Evolutionary conservation across 306 rosid species (phyloP).

Genomic region (Sicyos baderoa): DNA sequence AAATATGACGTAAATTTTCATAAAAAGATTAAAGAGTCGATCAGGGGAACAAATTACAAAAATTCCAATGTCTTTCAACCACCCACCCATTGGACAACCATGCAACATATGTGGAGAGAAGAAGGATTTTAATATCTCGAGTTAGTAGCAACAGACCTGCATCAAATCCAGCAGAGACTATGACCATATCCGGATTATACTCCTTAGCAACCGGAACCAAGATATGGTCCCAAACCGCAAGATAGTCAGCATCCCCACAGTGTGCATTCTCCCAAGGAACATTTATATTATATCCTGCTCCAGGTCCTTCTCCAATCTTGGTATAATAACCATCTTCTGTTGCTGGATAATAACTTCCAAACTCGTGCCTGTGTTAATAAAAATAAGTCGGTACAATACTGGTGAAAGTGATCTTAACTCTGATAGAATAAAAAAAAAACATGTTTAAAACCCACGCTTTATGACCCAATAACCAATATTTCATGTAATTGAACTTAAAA

Average conservation of each 20-base stretch:
- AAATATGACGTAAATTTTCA: too few species aligned
- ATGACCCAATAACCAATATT: not conserved
- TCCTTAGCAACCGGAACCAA: conserved; percentile 82
- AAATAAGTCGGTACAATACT: conserved; percentile 21
- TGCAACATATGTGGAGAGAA: not conserved
- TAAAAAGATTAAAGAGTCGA: too few species aligned
- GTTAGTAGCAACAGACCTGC: conserved; percentile 49
- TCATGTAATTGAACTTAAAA: not conserved
- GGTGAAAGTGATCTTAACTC: conserved; percentile 22
- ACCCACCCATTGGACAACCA: not conserved
- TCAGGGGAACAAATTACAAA: not conserved
- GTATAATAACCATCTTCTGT: conserved; percentile 63
- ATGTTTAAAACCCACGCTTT: not conserved
- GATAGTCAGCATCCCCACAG: conserved; percentile 90
- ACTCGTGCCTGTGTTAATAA: conserved; percentile 64
- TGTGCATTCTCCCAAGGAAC: conserved; percentile 92
- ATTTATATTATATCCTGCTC: conserved; percentile 80
- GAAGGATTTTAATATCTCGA: not conserved
- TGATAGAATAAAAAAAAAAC: not conserved
- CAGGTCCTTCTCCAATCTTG: conserved; percentile 72
- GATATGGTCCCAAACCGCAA: conserved; percentile 92
- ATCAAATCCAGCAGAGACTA: conserved; percentile 95
- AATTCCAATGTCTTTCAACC: not conserved
- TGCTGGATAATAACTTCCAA: conserved; percentile 76
- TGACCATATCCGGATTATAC: conserved; percentile 66